These are phyloP conservation scores for Peterozyma toletana DNA, from an alignment of 805 yeast species.

Conservation along the genomic window DNA sequence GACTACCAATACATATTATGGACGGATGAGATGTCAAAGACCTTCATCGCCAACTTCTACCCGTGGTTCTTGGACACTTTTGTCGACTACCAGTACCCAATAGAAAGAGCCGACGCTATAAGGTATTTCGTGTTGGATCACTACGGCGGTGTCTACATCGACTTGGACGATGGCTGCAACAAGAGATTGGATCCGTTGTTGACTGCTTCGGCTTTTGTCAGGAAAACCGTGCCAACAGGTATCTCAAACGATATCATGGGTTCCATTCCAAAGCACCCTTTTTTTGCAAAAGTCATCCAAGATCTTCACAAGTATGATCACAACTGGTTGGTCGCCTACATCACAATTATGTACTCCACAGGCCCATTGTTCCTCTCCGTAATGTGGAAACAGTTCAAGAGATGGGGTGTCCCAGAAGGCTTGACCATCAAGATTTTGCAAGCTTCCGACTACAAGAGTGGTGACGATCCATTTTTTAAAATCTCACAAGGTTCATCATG, in stretches of 20 bases:
- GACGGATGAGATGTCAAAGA: slow-evolving; percentile 82
- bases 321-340: slow-evolving; percentile 80
- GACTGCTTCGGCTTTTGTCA: slow-evolving; percentile 75
- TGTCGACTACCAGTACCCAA: slow-evolving; percentile 72
- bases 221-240: slow-evolving; percentile 87
- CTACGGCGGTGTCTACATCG: slow-evolving; percentile 87
- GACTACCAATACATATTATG: slow-evolving; percentile 84
- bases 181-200: slow-evolving; percentile 74
- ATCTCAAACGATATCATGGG: slow-evolving; percentile 93
- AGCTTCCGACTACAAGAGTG: slow-evolving; percentile 66
- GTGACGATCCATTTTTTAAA: slow-evolving; percentile 57
- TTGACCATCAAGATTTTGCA: slow-evolving; percentile 63
- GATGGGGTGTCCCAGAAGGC: slow-evolving; percentile 67
- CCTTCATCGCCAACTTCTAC: slow-evolving; percentile 70
- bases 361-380: slow-evolving; percentile 87
- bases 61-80: slow-evolving; percentile 83
- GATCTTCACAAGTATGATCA: slow-evolving; percentile 54
- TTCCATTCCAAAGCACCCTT: slow-evolving; percentile 78
- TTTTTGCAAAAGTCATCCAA: slow-evolving; percentile 65
- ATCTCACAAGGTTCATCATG: slow-evolving; percentile 83
- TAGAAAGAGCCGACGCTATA: slow-evolving; percentile 86
- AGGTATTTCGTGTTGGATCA: slow-evolving; percentile 78
- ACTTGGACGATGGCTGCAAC: slow-evolving; percentile 84
- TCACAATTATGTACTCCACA: slow-evolving; percentile 89
- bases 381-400: slow-evolving; percentile 79